phyloP scores from a whole-genome alignment of 1,139 yeast species.

The Saccharomyces hybrid region DNA sequence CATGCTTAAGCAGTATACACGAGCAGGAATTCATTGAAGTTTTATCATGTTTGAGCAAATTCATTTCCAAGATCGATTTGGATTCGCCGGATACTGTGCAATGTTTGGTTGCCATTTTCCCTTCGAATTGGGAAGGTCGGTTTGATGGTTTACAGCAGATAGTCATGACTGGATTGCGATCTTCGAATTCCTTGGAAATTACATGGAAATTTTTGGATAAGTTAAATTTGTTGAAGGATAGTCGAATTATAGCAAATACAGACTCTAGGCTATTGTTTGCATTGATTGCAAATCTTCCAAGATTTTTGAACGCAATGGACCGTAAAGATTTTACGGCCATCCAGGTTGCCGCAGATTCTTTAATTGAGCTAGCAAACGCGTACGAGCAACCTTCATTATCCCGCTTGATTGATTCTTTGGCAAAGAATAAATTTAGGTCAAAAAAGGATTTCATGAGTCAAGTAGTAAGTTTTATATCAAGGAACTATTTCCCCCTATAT shows the following conservation, averaged over 20 bases:
- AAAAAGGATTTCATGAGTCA: conserved; percentile 84
- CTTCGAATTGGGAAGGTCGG: conserved; percentile 91
- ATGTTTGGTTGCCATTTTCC: conserved; percentile 77
- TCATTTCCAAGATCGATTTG: conserved; percentile 77
- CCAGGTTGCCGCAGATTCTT: conserved; percentile 47
- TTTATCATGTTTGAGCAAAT: conserved; percentile 69
- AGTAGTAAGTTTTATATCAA: conserved; percentile 60
- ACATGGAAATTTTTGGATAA: conserved; percentile 68
- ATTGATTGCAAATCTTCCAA: conserved; percentile 69
- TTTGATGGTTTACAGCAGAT: conserved; percentile 82
- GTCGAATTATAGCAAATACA: conserved; percentile 71
- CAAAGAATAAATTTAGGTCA: conserved; percentile 73
- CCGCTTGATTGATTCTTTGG: conserved; percentile 65
- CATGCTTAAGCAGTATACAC: conserved; percentile 81
- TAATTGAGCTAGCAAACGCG: conserved; percentile 54
- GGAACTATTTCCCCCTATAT: conserved; percentile 63
- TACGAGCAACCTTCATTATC: conserved; percentile 55
- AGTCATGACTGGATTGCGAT: conserved; percentile 73
- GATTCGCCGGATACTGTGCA: conserved; percentile 81
- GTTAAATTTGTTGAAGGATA: conserved; percentile 57
- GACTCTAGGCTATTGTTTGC: conserved; percentile 64
- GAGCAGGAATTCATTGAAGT: conserved; percentile 91
- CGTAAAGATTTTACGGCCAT: conserved; percentile 46
- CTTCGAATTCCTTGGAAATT: conserved; percentile 75
- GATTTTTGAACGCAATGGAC: conserved; percentile 74